These are phyloP conservation scores for Trifolium fragiferum DNA, from an alignment of 306 rosid genomes.

Conservation along the genomic window DNA sequence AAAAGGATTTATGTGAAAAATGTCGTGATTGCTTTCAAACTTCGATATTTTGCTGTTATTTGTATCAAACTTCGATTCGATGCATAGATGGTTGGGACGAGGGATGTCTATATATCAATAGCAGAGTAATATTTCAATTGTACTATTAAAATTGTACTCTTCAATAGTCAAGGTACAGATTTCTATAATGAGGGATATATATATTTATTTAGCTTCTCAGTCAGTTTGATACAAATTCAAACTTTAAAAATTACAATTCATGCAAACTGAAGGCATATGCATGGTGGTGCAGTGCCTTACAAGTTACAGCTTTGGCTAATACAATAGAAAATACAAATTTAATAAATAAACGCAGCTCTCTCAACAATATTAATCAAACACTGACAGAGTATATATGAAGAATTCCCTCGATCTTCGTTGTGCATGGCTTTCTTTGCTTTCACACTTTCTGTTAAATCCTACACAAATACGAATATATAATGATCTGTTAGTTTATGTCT, in stretches of 20 bases:
- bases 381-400: conserved; percentile 12
- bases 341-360: conserved; percentile 21
- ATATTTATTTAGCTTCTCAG: conserved; percentile 27
- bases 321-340: conserved; percentile 23
- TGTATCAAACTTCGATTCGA: not conserved
- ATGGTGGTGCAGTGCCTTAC: conserved; percentile 31
- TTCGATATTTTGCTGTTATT: not conserved
- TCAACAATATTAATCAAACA: conserved; percentile 26
- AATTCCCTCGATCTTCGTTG: not conserved
- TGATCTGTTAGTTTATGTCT: conserved; percentile 11
- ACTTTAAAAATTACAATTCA: conserved; percentile 43
- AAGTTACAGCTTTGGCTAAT: conserved; percentile 39
- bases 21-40: not conserved
- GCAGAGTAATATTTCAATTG: not conserved
- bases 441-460: conserved; percentile 40
- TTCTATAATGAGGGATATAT: not conserved
- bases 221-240: conserved; percentile 6
- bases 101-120: not conserved
- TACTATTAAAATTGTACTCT: not conserved
- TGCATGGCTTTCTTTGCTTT: conserved; percentile 26
- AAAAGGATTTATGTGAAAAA: not conserved
- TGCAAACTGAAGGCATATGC: conserved; percentile 22
- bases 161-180: not conserved
- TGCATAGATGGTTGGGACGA: not conserved
- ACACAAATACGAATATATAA: not conserved